Evolutionary conservation across 495 filamentous ascomycete species (phyloP).

Genomic region (Aspergillus avenaceus): DNA sequence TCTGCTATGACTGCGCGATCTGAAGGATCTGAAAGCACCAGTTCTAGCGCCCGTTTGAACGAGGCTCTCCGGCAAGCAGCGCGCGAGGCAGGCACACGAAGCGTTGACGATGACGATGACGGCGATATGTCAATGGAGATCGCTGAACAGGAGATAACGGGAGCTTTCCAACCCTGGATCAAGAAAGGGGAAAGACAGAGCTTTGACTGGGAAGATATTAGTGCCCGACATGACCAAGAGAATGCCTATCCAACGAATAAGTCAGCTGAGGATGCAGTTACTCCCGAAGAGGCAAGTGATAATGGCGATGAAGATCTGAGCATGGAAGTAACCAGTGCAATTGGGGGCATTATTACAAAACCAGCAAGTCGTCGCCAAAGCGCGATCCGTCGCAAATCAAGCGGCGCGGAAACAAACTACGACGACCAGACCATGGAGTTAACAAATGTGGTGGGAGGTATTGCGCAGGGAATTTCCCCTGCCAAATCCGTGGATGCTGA

Average conservation of each 20-base stretch:
- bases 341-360: constrained; percentile 75
- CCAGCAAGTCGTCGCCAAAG: constrained; percentile 30
- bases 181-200: constrained; percentile 46
- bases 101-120: constrained; percentile 56
- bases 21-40: constrained; percentile 54
- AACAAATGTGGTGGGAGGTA: constrained; percentile 69
- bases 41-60: constrained; percentile 66
- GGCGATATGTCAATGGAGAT: constrained; percentile 67
- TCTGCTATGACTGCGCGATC: constrained; percentile 54
- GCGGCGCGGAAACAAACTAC: constrained; percentile 36
- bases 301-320: constrained; percentile 63
- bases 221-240: constrained; percentile 55
- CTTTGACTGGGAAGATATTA: constrained; percentile 47
- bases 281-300: constrained; percentile 21
- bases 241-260: constrained; percentile 53
- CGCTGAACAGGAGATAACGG: constrained; percentile 76
- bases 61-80: constrained; percentile 73
- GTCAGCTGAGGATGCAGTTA: background rate
- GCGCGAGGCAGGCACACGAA: constrained; percentile 62
- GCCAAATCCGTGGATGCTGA: constrained; percentile 31
- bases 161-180: constrained; percentile 66
- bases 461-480: constrained; percentile 34
- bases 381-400: constrained; percentile 32
- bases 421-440: constrained; percentile 75
- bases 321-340: constrained; percentile 79